Conservation (phyloP, 495 filamentous ascomycete species). For the Podospora didyma region DNA sequence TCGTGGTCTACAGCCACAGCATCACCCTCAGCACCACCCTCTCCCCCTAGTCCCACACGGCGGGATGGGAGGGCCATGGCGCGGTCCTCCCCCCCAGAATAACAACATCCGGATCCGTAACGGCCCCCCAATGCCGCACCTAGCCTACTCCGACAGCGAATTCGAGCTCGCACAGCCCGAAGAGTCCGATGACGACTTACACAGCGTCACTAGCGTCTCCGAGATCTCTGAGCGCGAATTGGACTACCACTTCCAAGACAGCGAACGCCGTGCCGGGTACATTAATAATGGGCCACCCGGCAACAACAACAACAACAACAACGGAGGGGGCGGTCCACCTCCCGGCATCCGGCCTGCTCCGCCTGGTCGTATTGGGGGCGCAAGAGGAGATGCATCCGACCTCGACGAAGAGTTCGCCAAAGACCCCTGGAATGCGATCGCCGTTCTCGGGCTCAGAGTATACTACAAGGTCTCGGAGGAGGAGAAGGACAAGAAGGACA, state of each 20-base stretch:
- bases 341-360: background rate
- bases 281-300: background rate
- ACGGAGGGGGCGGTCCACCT: too few species aligned
- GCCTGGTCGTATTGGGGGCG: background rate
- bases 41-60: too few species aligned
- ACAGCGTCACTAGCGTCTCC: slow-evolving; percentile 32
- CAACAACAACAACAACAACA: background rate
- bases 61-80: too few species aligned
- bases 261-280: background rate
- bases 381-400: background rate
- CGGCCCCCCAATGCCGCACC: too few species aligned
- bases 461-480: slow-evolving; percentile 59
- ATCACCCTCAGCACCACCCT: too few species aligned
- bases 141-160: background rate
- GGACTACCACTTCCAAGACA: slow-evolving; percentile 23
- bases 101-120: too few species aligned
- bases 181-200: slow-evolving; percentile 21
- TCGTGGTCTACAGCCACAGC: too few species aligned
- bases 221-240: slow-evolving; percentile 32
- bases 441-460: slow-evolving; percentile 71
- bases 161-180: background rate
- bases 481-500: slow-evolving; percentile 44
- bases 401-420: slow-evolving; percentile 40
- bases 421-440: slow-evolving; percentile 84
- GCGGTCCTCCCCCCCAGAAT: too few species aligned